A percentile compares a stretch with the other conserved stretches of the same genome.
Evolutionary conservation across 257 asterid species (phyloP).

Genomic region (Ilex aquifolium): DNA sequence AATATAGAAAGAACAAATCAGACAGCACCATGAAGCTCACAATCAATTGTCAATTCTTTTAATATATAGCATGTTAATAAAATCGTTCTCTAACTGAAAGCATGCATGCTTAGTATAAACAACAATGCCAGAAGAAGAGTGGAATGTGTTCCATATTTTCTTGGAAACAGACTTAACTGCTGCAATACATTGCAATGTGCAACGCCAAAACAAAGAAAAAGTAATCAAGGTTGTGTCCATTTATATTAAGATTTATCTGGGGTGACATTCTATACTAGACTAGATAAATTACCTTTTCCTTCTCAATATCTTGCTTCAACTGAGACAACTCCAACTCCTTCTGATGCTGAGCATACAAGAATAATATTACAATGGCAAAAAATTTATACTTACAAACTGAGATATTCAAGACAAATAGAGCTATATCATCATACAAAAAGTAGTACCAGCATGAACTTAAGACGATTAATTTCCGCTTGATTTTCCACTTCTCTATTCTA

Average conservation of each 20-base stretch:
- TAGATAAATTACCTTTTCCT: conserved; percentile 56
- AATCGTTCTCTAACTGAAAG: too few species aligned
- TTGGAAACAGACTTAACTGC: too few species aligned
- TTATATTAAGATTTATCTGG: background rate
- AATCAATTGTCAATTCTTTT: too few species aligned
- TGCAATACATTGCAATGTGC: too few species aligned
- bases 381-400: conserved; percentile 5
- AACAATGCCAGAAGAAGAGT: too few species aligned
- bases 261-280: background rate
- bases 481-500: conserved; percentile 38
- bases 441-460: conserved; percentile 73
- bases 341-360: conserved; percentile 56
- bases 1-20: too few species aligned
- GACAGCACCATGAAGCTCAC: too few species aligned
- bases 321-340: conserved; percentile 71
- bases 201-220: background rate
- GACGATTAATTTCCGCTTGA: conserved; percentile 49
- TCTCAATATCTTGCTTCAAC: conserved; percentile 72
- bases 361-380: conserved; percentile 1
- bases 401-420: conserved; percentile 8
- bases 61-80: too few species aligned
- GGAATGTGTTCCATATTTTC: too few species aligned
- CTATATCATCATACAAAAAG: conserved; percentile 9
- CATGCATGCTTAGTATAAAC: too few species aligned
- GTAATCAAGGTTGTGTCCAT: background rate